Percentiles rank a stretch among this genome's conserved stretches.
These are phyloP conservation scores for Penicillium bovifimosum DNA, from an alignment of 495 filamentous ascomycete species.

Conservation along the genomic window DNA sequence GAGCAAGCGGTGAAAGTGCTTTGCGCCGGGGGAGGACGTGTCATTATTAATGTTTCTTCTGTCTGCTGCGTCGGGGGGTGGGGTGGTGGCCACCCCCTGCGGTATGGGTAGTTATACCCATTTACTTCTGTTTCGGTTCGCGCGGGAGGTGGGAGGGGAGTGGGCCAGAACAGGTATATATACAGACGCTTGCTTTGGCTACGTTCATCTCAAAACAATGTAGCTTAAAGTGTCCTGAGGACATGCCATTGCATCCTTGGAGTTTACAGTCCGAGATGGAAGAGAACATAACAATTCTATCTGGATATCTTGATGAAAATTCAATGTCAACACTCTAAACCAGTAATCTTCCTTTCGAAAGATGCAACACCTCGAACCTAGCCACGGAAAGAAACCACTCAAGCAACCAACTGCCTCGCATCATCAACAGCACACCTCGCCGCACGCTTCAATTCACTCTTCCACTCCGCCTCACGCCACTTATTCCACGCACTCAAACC, in stretches of 20 bases:
- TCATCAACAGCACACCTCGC: constrained; percentile 64
- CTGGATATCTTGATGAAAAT: constrained; percentile 9
- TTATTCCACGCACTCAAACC: constrained; percentile 73
- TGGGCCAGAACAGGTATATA: neutral
- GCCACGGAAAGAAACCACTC: neutral
- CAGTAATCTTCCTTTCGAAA: neutral
- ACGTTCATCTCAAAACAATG: neutral
- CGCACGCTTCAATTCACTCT: constrained; percentile 74
- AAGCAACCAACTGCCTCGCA: constrained; percentile 38
- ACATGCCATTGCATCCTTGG: too few species aligned
- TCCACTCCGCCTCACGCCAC: constrained; percentile 63
- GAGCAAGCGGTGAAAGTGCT: neutral
- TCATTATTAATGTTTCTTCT: neutral
- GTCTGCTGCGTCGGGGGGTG: neutral
- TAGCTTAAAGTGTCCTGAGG: neutral
- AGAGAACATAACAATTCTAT: neutral
- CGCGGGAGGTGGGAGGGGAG: neutral
- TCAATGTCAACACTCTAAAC: neutral
- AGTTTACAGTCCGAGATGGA: neutral
- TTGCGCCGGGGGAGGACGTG: too few species aligned
- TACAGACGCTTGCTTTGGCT: neutral
- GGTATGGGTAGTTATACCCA: neutral
- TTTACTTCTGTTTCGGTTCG: neutral
- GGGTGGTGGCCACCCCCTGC: neutral
- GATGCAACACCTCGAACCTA: neutral